These are phyloP conservation scores for Apiotrichum brassicae DNA, from an alignment of 1,284 basidiomycete species.

Conservation along the genomic window DNA sequence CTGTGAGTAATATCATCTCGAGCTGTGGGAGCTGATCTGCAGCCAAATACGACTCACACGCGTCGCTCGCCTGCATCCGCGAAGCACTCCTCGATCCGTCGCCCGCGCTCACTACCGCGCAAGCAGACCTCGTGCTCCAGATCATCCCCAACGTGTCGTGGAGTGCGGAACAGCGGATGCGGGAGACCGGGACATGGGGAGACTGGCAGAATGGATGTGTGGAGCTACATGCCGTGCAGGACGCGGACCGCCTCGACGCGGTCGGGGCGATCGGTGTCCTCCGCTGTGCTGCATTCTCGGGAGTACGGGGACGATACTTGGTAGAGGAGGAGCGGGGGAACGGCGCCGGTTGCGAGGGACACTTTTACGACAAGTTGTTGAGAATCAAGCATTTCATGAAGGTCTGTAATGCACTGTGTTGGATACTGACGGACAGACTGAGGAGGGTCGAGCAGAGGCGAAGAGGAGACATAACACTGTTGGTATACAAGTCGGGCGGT, in stretches of 20 bases:
- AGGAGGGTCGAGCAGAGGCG: constrained; percentile 48
- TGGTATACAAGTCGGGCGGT: too few species aligned
- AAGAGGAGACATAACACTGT: background rate
- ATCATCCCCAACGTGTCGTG: constrained; percentile 80
- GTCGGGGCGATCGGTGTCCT: constrained; percentile 86
- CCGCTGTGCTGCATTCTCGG: constrained; percentile 76
- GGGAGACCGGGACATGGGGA: constrained; percentile 54
- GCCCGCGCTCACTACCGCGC: constrained; percentile 4
- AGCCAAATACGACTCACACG: constrained; percentile 36
- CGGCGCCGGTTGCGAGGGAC: constrained; percentile 52
- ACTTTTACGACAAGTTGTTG: constrained; percentile 82
- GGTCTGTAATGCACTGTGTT: constrained; percentile 19
- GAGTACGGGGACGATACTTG: constrained; percentile 40
- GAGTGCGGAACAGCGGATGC: constrained; percentile 71
- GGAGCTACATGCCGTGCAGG: constrained; percentile 85
- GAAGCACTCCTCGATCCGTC: constrained; percentile 21
- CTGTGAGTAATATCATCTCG: constrained; percentile 9
- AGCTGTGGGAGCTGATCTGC: background rate
- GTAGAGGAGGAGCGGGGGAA: constrained; percentile 3
- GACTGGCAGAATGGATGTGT: constrained; percentile 68
- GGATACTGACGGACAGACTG: constrained; percentile 50
- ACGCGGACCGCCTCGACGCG: constrained; percentile 85
- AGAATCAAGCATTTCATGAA: constrained; percentile 69
- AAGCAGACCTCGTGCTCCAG: constrained; percentile 38
- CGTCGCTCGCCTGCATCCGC: constrained; percentile 22